Conservation (phyloP, 1,139 yeast species). For the Hansenula sp. region DNA sequence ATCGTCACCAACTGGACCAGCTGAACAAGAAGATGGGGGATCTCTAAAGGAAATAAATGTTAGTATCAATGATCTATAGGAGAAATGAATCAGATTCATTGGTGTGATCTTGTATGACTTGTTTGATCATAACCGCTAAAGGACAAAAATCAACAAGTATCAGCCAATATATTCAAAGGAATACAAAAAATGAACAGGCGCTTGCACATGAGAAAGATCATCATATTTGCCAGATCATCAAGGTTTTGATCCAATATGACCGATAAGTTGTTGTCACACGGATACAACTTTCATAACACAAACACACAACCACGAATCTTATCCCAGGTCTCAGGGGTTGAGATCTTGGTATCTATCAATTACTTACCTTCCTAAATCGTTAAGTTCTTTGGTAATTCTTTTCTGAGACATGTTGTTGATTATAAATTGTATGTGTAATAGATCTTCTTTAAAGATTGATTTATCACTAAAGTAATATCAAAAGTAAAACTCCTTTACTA, state of each 20-base stretch:
- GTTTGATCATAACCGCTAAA: not conserved
- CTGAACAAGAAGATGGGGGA: constrained; percentile 98
- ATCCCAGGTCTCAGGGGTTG: no score
- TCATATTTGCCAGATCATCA: no score
- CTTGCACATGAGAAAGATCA: no score
- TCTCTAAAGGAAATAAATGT: constrained; percentile 52
- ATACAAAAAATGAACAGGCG: no score
- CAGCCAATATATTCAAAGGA: no score
- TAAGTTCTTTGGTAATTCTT: constrained; percentile 93
- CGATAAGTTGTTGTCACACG: no score
- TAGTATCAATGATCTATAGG: constrained; percentile 22
- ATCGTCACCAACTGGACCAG: constrained; percentile 98
- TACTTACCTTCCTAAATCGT: constrained; percentile 89
- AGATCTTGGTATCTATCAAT: no score
- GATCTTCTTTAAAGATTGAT: no score
- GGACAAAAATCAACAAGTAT: not conserved
- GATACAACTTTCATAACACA: no score
- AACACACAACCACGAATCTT: no score
- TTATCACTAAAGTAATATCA: no score
- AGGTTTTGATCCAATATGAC: no score
- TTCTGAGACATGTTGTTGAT: constrained; percentile 79
- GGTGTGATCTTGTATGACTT: not conserved
- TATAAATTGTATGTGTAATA: not conserved
- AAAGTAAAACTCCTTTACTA: constrained; percentile 2
- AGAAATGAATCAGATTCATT: not conserved